These are phyloP conservation scores for Phalaenopsis hybrid DNA, from an alignment of 116 monocot species.

Conservation along the genomic window DNA sequence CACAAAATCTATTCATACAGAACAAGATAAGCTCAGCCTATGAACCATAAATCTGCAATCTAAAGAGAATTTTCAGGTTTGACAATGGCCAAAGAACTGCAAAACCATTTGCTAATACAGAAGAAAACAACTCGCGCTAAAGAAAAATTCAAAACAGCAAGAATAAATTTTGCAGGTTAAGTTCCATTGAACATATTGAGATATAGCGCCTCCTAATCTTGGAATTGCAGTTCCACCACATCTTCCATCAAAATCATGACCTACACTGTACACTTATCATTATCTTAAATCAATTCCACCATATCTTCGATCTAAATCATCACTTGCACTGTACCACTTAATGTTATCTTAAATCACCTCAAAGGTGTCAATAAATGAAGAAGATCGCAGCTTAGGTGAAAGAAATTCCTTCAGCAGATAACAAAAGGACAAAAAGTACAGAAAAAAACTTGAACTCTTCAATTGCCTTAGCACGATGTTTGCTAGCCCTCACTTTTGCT, in stretches of 20 bases:
- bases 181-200: neutral
- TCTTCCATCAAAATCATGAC: no score
- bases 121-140: no score
- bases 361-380: neutral
- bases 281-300: no score
- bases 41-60: neutral
- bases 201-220: neutral
- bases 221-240: neutral
- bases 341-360: neutral
- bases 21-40: neutral
- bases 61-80: neutral
- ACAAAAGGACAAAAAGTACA: neutral
- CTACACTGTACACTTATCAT: no score
- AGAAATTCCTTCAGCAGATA: neutral
- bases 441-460: neutral
- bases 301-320: neutral
- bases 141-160: no score
- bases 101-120: neutral
- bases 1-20: no score
- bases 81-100: neutral
- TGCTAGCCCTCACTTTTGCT: neutral
- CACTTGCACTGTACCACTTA: neutral
- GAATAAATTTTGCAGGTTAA: neutral
- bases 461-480: neutral
- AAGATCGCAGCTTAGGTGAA: neutral